These are phyloP conservation scores for Odonthalia washingtoniensis DNA, from an alignment of 31 red algal species.

Conservation along the genomic window DNA sequence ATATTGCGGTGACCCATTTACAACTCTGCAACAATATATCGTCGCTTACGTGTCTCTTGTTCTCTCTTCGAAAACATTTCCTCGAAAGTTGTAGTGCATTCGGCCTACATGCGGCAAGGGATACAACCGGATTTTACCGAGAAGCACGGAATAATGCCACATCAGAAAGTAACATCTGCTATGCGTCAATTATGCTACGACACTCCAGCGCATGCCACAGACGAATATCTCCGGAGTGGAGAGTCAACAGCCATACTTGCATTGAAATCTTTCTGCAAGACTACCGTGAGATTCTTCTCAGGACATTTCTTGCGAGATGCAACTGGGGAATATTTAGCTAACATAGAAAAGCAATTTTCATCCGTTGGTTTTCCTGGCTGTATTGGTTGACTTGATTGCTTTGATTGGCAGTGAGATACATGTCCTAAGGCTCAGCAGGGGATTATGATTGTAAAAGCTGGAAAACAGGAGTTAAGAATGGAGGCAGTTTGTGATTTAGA, in stretches of 20 bases:
- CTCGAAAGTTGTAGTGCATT: not conserved
- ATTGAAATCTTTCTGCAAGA: conserved; percentile 9
- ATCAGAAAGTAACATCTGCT: conserved; percentile 38
- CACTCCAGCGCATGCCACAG: conserved; percentile 2
- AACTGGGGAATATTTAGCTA: not conserved
- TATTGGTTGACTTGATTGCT: conserved; percentile 50
- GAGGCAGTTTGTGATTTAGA: conserved; percentile 45
- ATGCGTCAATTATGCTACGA: conserved; percentile 27
- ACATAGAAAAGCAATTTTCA: conserved; percentile 32
- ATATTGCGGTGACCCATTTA: not conserved
- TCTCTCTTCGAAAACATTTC: not conserved
- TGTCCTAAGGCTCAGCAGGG: conserved; percentile 49
- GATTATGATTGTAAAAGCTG: conserved; percentile 25
- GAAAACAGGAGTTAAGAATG: conserved; percentile 31
- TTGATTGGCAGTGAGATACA: conserved; percentile 32
- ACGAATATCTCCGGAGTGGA: conserved; percentile 19
- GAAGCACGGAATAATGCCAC: not conserved
- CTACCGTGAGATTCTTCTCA: not conserved
- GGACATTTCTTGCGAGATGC: not conserved
- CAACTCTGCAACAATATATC: not conserved
- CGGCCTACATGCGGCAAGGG: not conserved
- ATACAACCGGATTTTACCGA: conserved; percentile 20
- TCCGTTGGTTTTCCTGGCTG: conserved; percentile 38
- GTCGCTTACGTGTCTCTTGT: not conserved
- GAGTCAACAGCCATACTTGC: conserved; percentile 18